Base-by-base conservation (phyloP, 805 yeast genomes). In the Cyberlindnera galapagoensis region DNA sequence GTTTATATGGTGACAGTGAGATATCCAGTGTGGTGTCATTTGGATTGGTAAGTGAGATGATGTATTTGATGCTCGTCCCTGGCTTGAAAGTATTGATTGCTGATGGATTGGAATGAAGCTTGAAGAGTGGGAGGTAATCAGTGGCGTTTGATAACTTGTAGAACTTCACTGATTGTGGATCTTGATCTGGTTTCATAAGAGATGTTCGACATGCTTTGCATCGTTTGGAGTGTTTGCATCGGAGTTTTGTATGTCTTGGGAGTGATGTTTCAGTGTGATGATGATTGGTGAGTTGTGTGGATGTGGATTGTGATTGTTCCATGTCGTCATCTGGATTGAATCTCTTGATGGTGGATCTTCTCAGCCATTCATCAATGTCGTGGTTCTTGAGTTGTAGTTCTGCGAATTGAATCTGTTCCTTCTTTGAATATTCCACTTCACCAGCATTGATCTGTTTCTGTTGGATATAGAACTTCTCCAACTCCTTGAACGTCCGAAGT, bases 141-240 rank as follows among this genome's bases (percentile, higher is more conserved):
- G 42, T 40, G 5, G 56, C 56, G 27, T 47, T 49, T 6, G 51
- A 42, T 12, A 51, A 28, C 24, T 49, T 51, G 31, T 51, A 51
- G 28, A 52, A 52, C 26, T 49, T 52, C 3, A 40, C 41, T 3
- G 55, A 50, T 3, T 30, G 9, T 9, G 50, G 42, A 9, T 44
- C 51, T 2, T 30, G 18, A 18, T 52, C 57, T 10, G 57, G 57
- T 29, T 51, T 51, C 47, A 50, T 44, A 12, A 52, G 21, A 6
- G 44, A 39, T 2, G 42, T 29, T 7, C 57, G 44, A 26, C 57
- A 52, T 6, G 53, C 44, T 34, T 52, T 52, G 27, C 57, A 52
- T 4, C 54, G 26, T 24, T 45, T 47, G 8, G 52, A 39, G 8
- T 35, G 32, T 30, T 51, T 52, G 2, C 49, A 39, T 26, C 35